Percentiles rank a stretch among this genome's conserved stretches.
phyloP scores from a whole-genome alignment of 176 grass and related monocot species.

The Oryza rufipogon region DNA sequence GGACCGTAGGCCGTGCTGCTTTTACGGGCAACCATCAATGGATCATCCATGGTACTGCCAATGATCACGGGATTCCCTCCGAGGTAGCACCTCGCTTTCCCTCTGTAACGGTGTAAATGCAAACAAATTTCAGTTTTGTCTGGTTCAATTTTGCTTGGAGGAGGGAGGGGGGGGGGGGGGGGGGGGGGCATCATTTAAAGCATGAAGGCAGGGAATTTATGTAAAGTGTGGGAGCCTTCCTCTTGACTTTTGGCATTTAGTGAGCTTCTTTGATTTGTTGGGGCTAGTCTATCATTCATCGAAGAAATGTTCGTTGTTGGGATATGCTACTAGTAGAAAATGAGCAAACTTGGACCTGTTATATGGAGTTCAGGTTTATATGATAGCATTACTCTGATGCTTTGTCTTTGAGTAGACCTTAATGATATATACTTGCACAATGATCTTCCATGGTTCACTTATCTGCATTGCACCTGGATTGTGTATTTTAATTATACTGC shows the following conservation, averaged over 20 bases:
- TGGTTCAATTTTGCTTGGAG: slow-evolving; percentile 44
- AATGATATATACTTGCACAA: not conserved
- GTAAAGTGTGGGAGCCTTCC: slow-evolving; percentile 39
- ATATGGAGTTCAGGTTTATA: not conserved
- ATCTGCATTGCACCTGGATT: not conserved
- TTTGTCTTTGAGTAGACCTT: not conserved
- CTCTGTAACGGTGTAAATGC: slow-evolving; percentile 43
- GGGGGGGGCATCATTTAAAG: slow-evolving; percentile 44
- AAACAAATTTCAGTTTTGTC: slow-evolving; percentile 46
- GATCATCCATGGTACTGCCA: slow-evolving; percentile 58
- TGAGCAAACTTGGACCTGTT: slow-evolving; percentile 5
- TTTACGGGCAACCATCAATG: slow-evolving; percentile 72
- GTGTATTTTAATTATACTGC: not conserved
- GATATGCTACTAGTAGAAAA: not conserved
- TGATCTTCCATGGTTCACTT: not conserved
- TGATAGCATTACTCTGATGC: not conserved
- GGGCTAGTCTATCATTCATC: slow-evolving; percentile 21
- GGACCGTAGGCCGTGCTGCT: slow-evolving; percentile 70
- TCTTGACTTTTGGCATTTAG: slow-evolving; percentile 39
- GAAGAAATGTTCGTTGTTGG: slow-evolving; percentile 18
- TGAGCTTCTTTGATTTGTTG: slow-evolving; percentile 33
- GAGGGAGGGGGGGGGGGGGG: too few species aligned
- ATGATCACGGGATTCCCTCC: slow-evolving; percentile 52
- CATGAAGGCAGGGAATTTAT: slow-evolving; percentile 34
- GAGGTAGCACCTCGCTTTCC: slow-evolving; percentile 55